These are phyloP conservation scores for Fusarium hostae DNA, from an alignment of 2,329 filamentous ascomycete genomes.

Conservation along the genomic window DNA sequence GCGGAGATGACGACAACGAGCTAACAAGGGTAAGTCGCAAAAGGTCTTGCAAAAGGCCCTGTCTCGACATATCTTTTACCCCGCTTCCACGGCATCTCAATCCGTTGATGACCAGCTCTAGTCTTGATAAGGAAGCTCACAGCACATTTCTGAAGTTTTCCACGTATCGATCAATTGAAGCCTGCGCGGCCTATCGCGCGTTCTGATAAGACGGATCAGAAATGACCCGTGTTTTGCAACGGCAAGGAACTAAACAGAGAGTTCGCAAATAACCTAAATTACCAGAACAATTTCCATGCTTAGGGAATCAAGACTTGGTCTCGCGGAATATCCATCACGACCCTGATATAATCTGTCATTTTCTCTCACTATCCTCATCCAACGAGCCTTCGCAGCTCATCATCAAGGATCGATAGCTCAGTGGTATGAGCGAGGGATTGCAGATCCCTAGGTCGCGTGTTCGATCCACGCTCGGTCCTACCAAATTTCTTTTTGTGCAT, in stretches of 20 bases:
- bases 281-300: background rate
- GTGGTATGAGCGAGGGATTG: slow-evolving; percentile 41
- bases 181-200: background rate
- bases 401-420: slow-evolving; percentile 36
- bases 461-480: slow-evolving; percentile 40
- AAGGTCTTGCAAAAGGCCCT: background rate
- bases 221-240: background rate
- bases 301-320: no score
- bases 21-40: background rate
- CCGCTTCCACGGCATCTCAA: background rate
- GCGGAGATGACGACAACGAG: background rate
- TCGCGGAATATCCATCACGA: accelerated
- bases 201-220: background rate
- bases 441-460: slow-evolving; percentile 42
- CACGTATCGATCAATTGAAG: background rate
- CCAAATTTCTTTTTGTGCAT: background rate
- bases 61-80: background rate
- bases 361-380: accelerated
- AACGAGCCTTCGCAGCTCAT: no score
- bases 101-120: slow-evolving; percentile 1
- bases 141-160: background rate
- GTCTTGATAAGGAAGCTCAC: slow-evolving; percentile 17
- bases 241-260: accelerated
- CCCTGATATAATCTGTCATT: accelerated
- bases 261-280: no score